A percentile compares a stretch with the other conserved stretches of the same genome.
These are phyloP conservation scores for Colletotrichum truncatum DNA, from an alignment of 2,329 filamentous ascomycete genomes.

Conservation along the genomic window DNA sequence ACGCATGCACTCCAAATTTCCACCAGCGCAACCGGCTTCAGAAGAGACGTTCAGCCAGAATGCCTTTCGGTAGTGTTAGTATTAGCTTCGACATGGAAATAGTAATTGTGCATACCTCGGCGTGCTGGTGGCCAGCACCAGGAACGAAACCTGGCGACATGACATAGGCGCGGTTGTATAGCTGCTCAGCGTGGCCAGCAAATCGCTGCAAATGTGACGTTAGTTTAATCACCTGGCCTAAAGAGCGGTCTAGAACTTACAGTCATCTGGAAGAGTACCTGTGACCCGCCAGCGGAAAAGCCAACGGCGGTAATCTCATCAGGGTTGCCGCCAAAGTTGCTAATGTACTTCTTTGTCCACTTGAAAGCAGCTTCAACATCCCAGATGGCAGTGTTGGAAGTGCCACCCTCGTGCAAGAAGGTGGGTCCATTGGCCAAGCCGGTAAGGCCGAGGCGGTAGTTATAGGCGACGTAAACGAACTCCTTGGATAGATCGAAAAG, in stretches of 20 bases:
- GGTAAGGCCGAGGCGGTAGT: constrained; percentile 52
- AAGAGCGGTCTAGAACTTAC: constrained; percentile 48
- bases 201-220: background rate
- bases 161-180: constrained; percentile 7
- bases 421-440: constrained; percentile 44
- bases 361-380: constrained; percentile 46
- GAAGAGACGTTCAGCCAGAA: constrained; percentile 13
- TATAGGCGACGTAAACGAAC: constrained; percentile 50
- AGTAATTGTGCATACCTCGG: constrained; percentile 9
- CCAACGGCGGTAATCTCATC: constrained; percentile 59
- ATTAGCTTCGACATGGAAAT: background rate
- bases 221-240: too few relatives aligned
- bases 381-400: constrained; percentile 52
- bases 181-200: constrained; percentile 25
- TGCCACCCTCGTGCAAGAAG: constrained; percentile 32
- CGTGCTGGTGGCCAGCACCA: constrained; percentile 17
- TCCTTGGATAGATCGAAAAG: constrained; percentile 40
- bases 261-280: constrained; percentile 54
- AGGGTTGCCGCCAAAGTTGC: constrained; percentile 59
- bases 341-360: constrained; percentile 61
- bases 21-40: constrained; percentile 2
- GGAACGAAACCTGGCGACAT: constrained; percentile 15
- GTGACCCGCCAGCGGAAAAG: constrained; percentile 60
- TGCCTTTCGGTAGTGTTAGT: background rate
- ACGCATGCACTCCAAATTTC: constrained; percentile 11